phyloP scores from a whole-genome alignment of 495 filamentous ascomycete genomes.

The Penicillium subrubescens region DNA sequence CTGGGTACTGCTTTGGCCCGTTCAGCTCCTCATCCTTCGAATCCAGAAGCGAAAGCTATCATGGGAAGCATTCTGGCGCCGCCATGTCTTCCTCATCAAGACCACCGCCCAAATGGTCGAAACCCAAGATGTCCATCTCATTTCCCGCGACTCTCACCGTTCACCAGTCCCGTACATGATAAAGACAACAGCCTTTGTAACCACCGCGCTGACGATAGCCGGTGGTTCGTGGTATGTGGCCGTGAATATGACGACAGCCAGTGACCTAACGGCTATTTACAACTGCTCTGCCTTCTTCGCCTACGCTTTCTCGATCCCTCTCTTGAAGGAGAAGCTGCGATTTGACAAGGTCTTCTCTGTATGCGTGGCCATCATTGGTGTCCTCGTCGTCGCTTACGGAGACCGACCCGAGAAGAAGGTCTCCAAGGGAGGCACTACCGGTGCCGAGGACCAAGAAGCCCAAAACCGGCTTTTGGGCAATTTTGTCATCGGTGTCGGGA shows the following conservation, averaged over 20 bases:
- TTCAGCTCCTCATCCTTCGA: conserved; percentile 78
- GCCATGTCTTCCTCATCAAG: conserved; percentile 71
- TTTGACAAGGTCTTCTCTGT: conserved; percentile 83
- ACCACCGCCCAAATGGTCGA: conserved; percentile 87
- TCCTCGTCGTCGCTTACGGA: conserved; percentile 91
- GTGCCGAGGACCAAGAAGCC: conserved; percentile 51
- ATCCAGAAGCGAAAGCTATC: conserved; percentile 69
- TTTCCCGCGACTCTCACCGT: conserved; percentile 45
- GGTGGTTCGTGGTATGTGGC: conserved; percentile 96
- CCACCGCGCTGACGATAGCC: conserved; percentile 83
- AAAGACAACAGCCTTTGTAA: conserved; percentile 76
- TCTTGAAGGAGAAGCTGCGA: conserved; percentile 81
- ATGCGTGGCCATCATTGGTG: conserved; percentile 79
- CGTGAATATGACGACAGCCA: conserved; percentile 87
- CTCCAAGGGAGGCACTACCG: conserved; percentile 50
- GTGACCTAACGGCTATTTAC: conserved; percentile 95
- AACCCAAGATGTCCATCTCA: conserved; percentile 62
- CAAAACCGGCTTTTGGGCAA: conserved; percentile 75
- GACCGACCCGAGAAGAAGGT: conserved; percentile 57
- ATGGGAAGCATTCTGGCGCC: conserved; percentile 86
- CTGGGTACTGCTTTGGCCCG: conserved; percentile 85
- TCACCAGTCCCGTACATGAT: conserved; percentile 75
- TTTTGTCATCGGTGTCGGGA: conserved; percentile 88
- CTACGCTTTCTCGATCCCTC: conserved; percentile 89
- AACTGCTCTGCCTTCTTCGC: conserved; percentile 99